Evolutionary conservation across 2,329 filamentous ascomycete genomes (phyloP).

Genomic region (Aspergillus brunneoviolaceus): DNA sequence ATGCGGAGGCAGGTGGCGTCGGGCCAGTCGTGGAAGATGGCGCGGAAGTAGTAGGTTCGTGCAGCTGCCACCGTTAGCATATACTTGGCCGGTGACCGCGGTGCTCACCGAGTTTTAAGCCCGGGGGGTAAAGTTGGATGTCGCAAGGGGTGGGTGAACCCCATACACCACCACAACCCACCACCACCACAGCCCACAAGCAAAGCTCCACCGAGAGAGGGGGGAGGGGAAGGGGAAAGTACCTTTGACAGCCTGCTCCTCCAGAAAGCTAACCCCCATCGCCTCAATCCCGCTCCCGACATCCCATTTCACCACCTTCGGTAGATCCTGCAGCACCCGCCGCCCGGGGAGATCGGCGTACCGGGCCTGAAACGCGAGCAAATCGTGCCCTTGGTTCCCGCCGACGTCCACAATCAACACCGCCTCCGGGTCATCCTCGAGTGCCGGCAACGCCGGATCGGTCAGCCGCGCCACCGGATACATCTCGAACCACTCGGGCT

Average conservation of each 20-base stretch:
- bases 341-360: slow-evolving; percentile 33
- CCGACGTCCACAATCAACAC: slow-evolving; percentile 45
- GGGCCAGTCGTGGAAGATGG: slow-evolving; percentile 42
- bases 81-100: too few species aligned
- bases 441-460: slow-evolving; percentile 18
- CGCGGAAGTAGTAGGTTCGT: slow-evolving; percentile 37
- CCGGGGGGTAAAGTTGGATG: too few species aligned
- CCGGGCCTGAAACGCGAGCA: slow-evolving; percentile 31
- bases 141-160: too few species aligned
- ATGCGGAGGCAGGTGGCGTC: slow-evolving; percentile 35
- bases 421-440: slow-evolving; percentile 20
- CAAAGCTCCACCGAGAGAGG: too few species aligned
- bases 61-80: slow-evolving; percentile 21
- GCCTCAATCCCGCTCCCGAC: slow-evolving; percentile 23
- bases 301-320: slow-evolving; percentile 22
- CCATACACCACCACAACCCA: too few species aligned
- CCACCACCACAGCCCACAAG: too few species aligned
- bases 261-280: slow-evolving; percentile 37
- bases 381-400: slow-evolving; percentile 43
- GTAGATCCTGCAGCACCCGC: slow-evolving; percentile 44
- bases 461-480: slow-evolving; percentile 30
- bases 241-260: slow-evolving; percentile 34
- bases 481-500: slow-evolving; percentile 32
- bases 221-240: not conserved
- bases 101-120: too few species aligned